Evolutionary conservation across 768 basidiomycete genomes (phyloP).

Genomic region (Flagelloscypha sp.): DNA sequence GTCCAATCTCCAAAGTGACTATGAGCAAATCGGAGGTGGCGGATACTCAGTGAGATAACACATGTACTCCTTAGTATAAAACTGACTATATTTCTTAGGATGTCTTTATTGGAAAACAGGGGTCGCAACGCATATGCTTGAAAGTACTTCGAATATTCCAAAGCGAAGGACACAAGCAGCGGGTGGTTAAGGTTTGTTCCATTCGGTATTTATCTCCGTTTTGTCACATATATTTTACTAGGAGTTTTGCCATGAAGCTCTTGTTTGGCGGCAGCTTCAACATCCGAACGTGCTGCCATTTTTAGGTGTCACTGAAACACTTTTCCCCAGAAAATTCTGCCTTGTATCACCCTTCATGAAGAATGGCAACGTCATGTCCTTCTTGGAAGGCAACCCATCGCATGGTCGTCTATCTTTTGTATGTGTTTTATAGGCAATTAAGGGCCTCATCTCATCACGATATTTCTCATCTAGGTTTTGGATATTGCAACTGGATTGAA

Average conservation of each 20-base stretch:
- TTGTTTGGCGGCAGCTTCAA: slow-evolving; percentile 15
- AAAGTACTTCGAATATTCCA: too few relatives aligned
- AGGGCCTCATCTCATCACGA: background rate
- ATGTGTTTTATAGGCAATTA: background rate
- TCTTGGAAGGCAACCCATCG: slow-evolving; percentile 3
- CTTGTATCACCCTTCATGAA: slow-evolving; percentile 18
- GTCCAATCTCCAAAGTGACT: too few relatives aligned
- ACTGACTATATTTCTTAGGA: too few relatives aligned
- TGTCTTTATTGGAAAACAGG: too few relatives aligned
- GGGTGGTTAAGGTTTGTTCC: too few relatives aligned
- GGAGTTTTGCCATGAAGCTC: slow-evolving; percentile 14
- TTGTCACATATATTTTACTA: too few relatives aligned
- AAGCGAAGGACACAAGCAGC: too few relatives aligned
- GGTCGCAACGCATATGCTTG: too few relatives aligned
- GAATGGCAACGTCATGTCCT: slow-evolving; percentile 10
- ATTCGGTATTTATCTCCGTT: too few relatives aligned
- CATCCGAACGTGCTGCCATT: slow-evolving; percentile 16
- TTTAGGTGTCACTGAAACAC: slow-evolving; percentile 11
- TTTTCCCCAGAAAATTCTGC: slow-evolving; percentile 12
- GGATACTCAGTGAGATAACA: too few relatives aligned
- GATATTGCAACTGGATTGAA: slow-evolving; percentile 26
- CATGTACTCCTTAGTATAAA: too few relatives aligned
- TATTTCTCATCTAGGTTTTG: slow-evolving; percentile 17
- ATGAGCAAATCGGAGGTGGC: too few relatives aligned
- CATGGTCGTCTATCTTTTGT: slow-evolving; percentile 1